Conservation (phyloP, 179 eudicot genomes). For the Amaranthus tricolor region DNA sequence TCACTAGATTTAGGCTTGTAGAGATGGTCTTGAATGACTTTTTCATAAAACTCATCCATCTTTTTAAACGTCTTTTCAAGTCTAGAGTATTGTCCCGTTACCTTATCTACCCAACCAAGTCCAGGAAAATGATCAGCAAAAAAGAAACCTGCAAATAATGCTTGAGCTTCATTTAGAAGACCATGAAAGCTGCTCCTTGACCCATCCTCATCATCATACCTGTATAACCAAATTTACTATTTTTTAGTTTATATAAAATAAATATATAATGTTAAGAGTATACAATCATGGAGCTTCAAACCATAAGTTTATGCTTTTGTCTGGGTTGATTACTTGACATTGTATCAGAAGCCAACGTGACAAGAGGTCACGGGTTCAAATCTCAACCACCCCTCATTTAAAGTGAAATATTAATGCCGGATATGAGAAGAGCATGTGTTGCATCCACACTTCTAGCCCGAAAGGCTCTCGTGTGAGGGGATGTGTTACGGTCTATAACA, state of each 20-base stretch:
- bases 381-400: not conserved
- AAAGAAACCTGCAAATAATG: conserved; percentile 2
- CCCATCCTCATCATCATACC: conserved; percentile 14
- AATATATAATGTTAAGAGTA: not conserved
- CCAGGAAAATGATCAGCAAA: conserved; percentile 18
- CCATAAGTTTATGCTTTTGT: too few species aligned
- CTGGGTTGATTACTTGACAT: too few species aligned
- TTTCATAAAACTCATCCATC: conserved; percentile 17
- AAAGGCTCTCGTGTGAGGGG: too few species aligned
- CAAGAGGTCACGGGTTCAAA: not conserved
- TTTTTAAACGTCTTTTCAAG: conserved; percentile 15
- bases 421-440: too few species aligned
- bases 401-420: not conserved
- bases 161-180: conserved; percentile 18
- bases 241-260: not conserved
- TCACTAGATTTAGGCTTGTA: conserved; percentile 2
- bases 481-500: too few species aligned
- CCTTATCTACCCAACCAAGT: conserved; percentile 18
- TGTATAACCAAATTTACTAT: not conserved
- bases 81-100: conserved; percentile 5
- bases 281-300: not conserved
- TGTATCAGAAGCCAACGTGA: not conserved
- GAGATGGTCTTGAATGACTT: conserved; percentile 18
- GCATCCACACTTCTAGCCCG: too few species aligned
- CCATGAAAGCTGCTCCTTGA: conserved; percentile 8